Base-by-base conservation (phyloP, 805 yeast species). In the Lipomyces yamadae region DNA sequence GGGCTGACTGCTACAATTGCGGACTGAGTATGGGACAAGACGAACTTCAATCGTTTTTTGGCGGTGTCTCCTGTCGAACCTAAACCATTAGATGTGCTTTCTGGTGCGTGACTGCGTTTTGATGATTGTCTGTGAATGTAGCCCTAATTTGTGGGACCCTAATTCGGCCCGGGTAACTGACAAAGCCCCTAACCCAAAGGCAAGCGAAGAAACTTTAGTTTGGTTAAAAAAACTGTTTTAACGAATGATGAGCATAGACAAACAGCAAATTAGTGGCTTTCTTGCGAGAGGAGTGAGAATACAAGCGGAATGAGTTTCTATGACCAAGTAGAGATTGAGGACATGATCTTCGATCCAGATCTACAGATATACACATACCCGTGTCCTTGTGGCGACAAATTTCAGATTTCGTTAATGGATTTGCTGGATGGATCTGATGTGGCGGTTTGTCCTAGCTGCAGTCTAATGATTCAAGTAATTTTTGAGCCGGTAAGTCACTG, bases 331-430 rank as follows among this genome's bases (percentile, higher is more conserved):
- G 99, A 95, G 81, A 95, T 95, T 61, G 99, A 95, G 78, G 99
- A 95, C 77, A 93, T 95, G 87, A 88, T 92, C 2, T 95, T 86
- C 76, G 98, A 95, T 77, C 86, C 93, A 2, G 82, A 81, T n/a
- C 86, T 90, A 13, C 92, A 90, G 77, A 78, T 91, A 33, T 91
- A 93, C 79, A 89, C 92, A 60, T 94, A 93, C 74, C 99, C 99
- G 3, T 95, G 99, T 81, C 99, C 99, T 0, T 95, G 99, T 78
- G 99, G 99, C 8, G 99, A 95, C 78, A 83, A 87, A 74, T 95
- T 95, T 78, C 96, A 94, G 75, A 90, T 95, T 34, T 82, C 86
- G 37, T 37, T 70, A 56, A 95, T 89, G 73, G 99, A 95, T 76
- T 81, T 95, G 77, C 81, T 82, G 68, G 97, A 92, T 72, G 99